Conservation (phyloP, 495 filamentous ascomycete genomes). For the Trichoderma asperelloides region DNA sequence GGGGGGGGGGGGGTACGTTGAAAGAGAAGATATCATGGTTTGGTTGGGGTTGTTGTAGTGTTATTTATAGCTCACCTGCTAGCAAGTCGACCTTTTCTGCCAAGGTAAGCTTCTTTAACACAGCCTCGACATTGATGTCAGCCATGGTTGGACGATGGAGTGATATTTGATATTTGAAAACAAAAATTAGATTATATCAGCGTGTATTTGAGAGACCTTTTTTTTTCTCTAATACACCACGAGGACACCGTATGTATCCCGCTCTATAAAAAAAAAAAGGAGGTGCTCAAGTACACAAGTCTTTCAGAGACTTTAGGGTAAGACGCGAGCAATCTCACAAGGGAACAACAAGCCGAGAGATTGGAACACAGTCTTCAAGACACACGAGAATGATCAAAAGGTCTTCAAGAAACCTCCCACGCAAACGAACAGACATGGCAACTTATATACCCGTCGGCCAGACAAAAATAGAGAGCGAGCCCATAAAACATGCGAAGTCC, state of each 20-base stretch:
- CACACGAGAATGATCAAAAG: not conserved
- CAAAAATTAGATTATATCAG: not conserved
- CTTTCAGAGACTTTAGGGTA: too few relatives aligned
- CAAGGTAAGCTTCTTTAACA: constrained; percentile 51
- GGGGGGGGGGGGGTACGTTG: not conserved
- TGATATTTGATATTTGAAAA: not conserved
- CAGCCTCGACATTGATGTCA: constrained; percentile 52
- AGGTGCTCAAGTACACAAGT: too few relatives aligned
- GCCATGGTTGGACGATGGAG: constrained; percentile 30
- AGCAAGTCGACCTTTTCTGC: constrained; percentile 56
- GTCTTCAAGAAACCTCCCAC: not conserved
- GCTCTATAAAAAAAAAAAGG: too few relatives aligned
- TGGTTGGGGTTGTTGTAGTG: constrained; percentile 6
- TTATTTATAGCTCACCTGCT: constrained; percentile 39
- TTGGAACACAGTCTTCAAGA: not conserved
- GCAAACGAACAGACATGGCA: not conserved
- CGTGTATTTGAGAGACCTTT: too few relatives aligned
- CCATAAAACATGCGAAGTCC: not conserved
- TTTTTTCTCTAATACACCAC: too few relatives aligned
- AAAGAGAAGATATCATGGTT: not conserved
- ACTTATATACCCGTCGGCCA: not conserved
- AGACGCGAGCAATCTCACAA: too few relatives aligned
- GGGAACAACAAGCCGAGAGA: too few relatives aligned
- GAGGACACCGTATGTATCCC: too few relatives aligned
- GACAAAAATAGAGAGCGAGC: not conserved